phyloP scores from a whole-genome alignment of 2,329 filamentous ascomycete genomes.

The Penicillium expansum region DNA sequence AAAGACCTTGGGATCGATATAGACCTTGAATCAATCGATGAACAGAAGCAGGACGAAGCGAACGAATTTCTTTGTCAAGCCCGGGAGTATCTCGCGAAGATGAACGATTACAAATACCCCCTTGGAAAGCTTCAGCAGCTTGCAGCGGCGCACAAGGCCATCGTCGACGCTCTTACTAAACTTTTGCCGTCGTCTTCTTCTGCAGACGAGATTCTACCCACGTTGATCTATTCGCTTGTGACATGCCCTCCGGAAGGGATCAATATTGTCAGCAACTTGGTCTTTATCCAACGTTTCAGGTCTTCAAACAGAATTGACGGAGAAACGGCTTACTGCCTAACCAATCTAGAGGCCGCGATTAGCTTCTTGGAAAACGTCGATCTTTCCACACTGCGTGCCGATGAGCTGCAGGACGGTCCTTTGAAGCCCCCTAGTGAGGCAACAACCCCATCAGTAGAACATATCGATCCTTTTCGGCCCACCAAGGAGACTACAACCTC shows the following conservation, averaged over 20 bases:
- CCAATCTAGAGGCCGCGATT: constrained; percentile 91
- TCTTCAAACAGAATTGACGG: constrained; percentile 83
- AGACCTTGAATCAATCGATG: constrained; percentile 53
- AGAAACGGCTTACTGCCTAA: constrained; percentile 92
- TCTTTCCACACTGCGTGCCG: constrained; percentile 77
- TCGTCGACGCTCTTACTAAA: constrained; percentile 77
- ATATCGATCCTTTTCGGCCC: constrained; percentile 25
- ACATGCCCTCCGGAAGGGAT: constrained; percentile 82
- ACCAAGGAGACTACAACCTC: constrained; percentile 27
- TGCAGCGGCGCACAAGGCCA: constrained; percentile 85
- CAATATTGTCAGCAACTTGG: constrained; percentile 88
- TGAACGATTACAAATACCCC: constrained; percentile 85
- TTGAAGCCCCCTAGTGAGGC: constrained; percentile 51
- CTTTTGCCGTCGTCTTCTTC: constrained; percentile 73
- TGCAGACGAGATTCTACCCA: constrained; percentile 94
- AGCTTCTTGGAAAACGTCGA: constrained; percentile 95
- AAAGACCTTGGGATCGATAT: constrained; percentile 79
- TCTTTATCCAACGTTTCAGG: constrained; percentile 90
- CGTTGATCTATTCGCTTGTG: constrained; percentile 93
- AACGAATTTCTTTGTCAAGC: constrained; percentile 70
- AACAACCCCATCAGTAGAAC: constrained; percentile 26
- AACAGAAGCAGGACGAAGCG: constrained; percentile 65
- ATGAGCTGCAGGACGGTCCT: constrained; percentile 70
- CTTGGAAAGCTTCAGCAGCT: constrained; percentile 87
- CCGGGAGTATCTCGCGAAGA: constrained; percentile 67